phyloP scores from a whole-genome alignment of 805 yeast genomes.

The Zygotorulaspora danielsina region DNA sequence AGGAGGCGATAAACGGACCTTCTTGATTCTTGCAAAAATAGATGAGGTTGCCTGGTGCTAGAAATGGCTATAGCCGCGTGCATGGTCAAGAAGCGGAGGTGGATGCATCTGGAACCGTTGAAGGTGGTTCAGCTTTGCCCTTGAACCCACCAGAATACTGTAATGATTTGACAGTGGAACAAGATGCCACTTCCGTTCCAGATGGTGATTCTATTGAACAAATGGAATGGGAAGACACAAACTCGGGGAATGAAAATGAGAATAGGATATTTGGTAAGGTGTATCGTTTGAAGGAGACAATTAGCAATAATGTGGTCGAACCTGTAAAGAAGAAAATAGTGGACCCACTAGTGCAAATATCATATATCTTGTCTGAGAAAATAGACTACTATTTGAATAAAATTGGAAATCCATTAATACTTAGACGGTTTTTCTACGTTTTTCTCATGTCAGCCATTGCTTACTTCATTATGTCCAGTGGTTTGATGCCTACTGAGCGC shows the following conservation, averaged over 20 bases:
- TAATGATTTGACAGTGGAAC: constrained; percentile 3
- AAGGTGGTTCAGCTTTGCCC: constrained; percentile 22
- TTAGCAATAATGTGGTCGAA: constrained; percentile 33
- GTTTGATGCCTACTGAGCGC: constrained; percentile 45
- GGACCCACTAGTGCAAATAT: constrained; percentile 45
- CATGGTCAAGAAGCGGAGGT: constrained; percentile 14
- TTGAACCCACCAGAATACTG: constrained; percentile 34
- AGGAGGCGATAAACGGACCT: too few species aligned
- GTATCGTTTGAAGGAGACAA: constrained; percentile 17
- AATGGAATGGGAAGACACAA: constrained; percentile 13
- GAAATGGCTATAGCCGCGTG: constrained; percentile 16
- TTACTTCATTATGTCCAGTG: constrained; percentile 55
- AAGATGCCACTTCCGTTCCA: constrained; percentile 8
- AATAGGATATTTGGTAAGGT: constrained; percentile 13
- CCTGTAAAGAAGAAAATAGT: constrained; percentile 41
- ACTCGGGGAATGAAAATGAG: constrained; percentile 37
- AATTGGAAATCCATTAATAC: constrained; percentile 82
- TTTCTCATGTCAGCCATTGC: constrained; percentile 55
- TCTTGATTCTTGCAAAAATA: too few species aligned
- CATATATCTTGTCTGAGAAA: constrained; percentile 35
- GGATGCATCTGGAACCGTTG: neutral
- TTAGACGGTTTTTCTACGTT: constrained; percentile 72
- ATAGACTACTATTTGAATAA: constrained; percentile 56
- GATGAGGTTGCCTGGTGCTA: constrained; percentile 10
- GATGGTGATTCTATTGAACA: constrained; percentile 23